These are phyloP conservation scores for Pseudocercospora cruenta DNA, from an alignment of 2,329 filamentous ascomycete genomes.

Conservation along the genomic window DNA sequence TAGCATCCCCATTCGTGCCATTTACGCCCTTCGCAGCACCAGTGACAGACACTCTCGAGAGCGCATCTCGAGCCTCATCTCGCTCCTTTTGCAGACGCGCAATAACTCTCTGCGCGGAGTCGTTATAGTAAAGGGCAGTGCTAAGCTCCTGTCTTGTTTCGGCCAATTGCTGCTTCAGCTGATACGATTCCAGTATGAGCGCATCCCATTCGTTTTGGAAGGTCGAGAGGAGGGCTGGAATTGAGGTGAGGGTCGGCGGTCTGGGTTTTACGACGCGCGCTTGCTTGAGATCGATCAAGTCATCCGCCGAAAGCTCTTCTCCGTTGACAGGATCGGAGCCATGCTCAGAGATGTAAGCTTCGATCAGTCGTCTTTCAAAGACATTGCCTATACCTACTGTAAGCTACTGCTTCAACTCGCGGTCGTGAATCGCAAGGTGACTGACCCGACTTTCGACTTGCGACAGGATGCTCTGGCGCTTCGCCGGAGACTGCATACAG, in stretches of 20 bases:
- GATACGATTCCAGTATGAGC: constrained; percentile 87
- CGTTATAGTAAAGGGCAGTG: constrained; percentile 92
- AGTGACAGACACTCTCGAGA: constrained; percentile 81
- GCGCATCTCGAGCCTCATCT: constrained; percentile 86
- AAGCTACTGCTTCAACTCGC: constrained; percentile 38
- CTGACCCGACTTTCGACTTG: constrained; percentile 90
- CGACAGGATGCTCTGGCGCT: constrained; percentile 90
- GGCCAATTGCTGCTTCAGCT: constrained; percentile 82
- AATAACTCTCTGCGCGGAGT: constrained; percentile 95
- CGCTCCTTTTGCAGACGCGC: constrained; percentile 86
- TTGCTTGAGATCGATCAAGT: constrained; percentile 85
- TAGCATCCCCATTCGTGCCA: constrained; percentile 71
- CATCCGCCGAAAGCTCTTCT: constrained; percentile 79
- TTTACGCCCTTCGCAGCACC: constrained; percentile 42
- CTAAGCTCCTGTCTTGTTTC: constrained; percentile 93
- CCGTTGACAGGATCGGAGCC: constrained; percentile 89
- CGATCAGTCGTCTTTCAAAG: constrained; percentile 93
- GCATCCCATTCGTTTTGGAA: constrained; percentile 99
- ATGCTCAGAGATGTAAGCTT: constrained; percentile 91
- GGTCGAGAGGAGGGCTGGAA: constrained; percentile 87
- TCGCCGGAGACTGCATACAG: constrained; percentile 81
- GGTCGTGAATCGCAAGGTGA: constrained; percentile 20
- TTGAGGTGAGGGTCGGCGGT: constrained; percentile 91
- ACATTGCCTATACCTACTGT: constrained; percentile 67
- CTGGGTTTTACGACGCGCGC: constrained; percentile 82